Evolutionary conservation across 2,329 filamentous ascomycete genomes (phyloP).

Genomic region (Pseudovirgaria hyperparasitica): DNA sequence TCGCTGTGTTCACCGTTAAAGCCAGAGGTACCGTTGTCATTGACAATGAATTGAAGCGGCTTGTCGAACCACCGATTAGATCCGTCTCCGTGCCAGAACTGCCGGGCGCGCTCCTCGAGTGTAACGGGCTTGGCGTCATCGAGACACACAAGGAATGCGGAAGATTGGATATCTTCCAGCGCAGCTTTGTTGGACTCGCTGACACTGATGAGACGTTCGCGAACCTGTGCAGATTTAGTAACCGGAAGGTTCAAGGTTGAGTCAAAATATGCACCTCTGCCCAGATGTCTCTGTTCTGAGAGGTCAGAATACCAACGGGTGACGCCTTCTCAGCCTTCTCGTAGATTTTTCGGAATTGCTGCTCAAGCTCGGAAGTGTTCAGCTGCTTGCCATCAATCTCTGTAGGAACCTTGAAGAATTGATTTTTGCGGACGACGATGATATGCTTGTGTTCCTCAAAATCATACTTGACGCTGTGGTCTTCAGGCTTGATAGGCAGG

Average conservation of each 20-base stretch:
- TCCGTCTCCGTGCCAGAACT: constrained; percentile 98
- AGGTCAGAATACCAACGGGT: constrained; percentile 73
- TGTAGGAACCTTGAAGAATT: constrained; percentile 86
- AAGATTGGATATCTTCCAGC: constrained; percentile 71
- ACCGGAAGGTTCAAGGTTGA: background rate
- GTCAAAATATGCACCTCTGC: constrained; percentile 44
- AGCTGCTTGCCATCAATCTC: constrained; percentile 74
- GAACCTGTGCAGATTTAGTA: constrained; percentile 28
- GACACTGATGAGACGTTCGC: constrained; percentile 61
- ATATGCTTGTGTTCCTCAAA: constrained; percentile 72
- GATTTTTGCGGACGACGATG: constrained; percentile 83
- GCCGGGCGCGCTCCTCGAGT: constrained; percentile 84
- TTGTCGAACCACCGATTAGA: constrained; percentile 97
- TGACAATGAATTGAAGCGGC: constrained; percentile 93
- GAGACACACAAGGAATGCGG: constrained; percentile 84
- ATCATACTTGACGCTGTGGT: constrained; percentile 73
- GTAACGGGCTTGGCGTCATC: constrained; percentile 87
- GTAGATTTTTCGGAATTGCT: constrained; percentile 78
- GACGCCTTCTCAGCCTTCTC: constrained; percentile 59
- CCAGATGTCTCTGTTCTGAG: constrained; percentile 90
- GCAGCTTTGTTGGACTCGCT: constrained; percentile 65
- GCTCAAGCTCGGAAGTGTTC: constrained; percentile 78
- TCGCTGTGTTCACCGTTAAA: constrained; percentile 99
- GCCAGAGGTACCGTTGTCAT: constrained; percentile 92
- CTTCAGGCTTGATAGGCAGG: constrained; percentile 67